Evolutionary conservation across 768 basidiomycete genomes (phyloP).

Genomic region (Termitomyces bulborhizus): DNA sequence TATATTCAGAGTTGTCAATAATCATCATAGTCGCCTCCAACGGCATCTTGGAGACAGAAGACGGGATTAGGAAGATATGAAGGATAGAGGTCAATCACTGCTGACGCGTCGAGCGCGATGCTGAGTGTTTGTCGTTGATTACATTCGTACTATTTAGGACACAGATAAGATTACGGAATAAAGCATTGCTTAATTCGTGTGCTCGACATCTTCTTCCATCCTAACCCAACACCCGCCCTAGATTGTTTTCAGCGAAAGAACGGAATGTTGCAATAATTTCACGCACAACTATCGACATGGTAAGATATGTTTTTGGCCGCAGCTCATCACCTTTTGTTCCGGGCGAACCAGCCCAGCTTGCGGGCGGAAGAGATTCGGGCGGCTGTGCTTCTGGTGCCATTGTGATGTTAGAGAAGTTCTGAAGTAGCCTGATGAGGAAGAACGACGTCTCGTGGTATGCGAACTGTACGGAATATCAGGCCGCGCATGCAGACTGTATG

Average conservation of each 20-base stretch:
- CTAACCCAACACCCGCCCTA: constrained; percentile 27
- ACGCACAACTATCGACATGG: constrained; percentile 10
- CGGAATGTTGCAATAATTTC: not conserved
- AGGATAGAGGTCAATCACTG: constrained; percentile 7
- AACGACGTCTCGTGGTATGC: constrained; percentile 51
- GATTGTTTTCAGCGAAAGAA: not conserved
- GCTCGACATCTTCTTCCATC: constrained; percentile 17
- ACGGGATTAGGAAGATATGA: constrained; percentile 6
- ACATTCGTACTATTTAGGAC: not conserved
- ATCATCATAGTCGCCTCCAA: constrained; percentile 98
- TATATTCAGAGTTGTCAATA: constrained; percentile 96
- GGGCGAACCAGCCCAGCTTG: constrained; percentile 30
- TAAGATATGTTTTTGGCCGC: constrained; percentile 10
- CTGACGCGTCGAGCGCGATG: constrained; percentile 29
- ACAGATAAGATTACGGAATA: constrained; percentile 12
- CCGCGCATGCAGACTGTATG: not conserved
- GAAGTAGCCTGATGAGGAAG: constrained; percentile 42
- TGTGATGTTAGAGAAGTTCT: constrained; percentile 31
- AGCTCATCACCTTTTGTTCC: constrained; percentile 24
- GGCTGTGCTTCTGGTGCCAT: constrained; percentile 37
- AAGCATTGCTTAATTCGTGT: not conserved
- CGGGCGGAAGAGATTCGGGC: constrained; percentile 31
- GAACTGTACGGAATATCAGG: constrained; percentile 25
- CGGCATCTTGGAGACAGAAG: constrained; percentile 57
- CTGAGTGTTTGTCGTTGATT: constrained; percentile 11